These are phyloP conservation scores for Ceratobasidium sp. DNA, from an alignment of 1,284 basidiomycete species.

Conservation along the genomic window DNA sequence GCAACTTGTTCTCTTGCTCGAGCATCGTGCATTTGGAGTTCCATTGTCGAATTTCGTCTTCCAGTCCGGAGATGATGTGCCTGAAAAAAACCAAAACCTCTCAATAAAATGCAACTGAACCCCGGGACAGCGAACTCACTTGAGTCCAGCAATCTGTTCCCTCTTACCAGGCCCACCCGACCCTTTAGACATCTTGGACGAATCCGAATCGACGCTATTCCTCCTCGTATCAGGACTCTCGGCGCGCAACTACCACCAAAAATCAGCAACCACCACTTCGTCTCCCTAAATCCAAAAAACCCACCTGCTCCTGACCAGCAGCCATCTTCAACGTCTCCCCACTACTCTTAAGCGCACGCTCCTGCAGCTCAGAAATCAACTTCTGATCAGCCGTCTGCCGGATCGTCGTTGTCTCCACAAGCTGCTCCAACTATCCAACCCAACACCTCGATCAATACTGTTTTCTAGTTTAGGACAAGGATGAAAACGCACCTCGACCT, in stretches of 20 bases:
- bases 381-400: constrained; percentile 31
- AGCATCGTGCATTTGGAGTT: constrained; percentile 77
- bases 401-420: constrained; percentile 52
- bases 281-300: neutral
- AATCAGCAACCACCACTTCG: too few species aligned
- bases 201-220: constrained; percentile 46
- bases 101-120: constrained; percentile 4
- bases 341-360: constrained; percentile 5
- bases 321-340: constrained; percentile 11
- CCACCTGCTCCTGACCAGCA: constrained; percentile 29
- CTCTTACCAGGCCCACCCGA: constrained; percentile 61
- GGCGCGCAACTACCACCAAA: constrained; percentile 50
- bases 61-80: constrained; percentile 89
- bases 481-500: constrained; percentile 59
- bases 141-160: constrained; percentile 80
- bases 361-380: constrained; percentile 28
- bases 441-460: neutral
- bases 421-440: constrained; percentile 55
- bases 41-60: constrained; percentile 81
- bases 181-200: constrained; percentile 66
- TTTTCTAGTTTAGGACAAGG: neutral
- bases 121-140: constrained; percentile 63
- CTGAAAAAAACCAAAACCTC: constrained; percentile 59
- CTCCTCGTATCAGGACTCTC: constrained; percentile 43
- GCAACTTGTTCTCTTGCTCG: constrained; percentile 80